Base-by-base conservation (phyloP, 129 eudicot species). In the Pulicaria dysenterica region DNA sequence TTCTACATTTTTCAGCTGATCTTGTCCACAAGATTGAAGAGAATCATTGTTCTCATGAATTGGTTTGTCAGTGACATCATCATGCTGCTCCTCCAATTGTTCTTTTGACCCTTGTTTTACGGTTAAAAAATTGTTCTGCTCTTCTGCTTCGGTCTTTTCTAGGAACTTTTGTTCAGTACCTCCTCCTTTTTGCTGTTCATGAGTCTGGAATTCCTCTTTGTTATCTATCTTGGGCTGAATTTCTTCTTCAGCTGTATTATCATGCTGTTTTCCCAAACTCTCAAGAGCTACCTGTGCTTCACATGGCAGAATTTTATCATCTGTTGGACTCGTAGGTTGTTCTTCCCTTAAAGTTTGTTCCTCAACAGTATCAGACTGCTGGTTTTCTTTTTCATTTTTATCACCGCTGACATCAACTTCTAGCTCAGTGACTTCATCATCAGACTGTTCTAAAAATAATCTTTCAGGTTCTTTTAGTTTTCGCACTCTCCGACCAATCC, bases 401-500 rank as follows among this genome's bases (percentile, higher is more conserved):
- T 45, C 56, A 54, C 46, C 73, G 51, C 39, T 19, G 38, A 24
- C 51, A 64, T 34, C n/a, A 40, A 44, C 71, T 62, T 63, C 78
- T 40, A 24, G 42, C 42, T 14, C 78, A 62, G 14, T 17, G 44
- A 73, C 71, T 1, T 73, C 19, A 51, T 62, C 79, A 50, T 53
- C 73, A 75, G 38, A 75, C 58, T 42, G 17, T 13, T 9, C 43
- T 4, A 36, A 9, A 57, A 45, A 47, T 46, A 56, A 37, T 56
- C 11, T 42, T 13, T 15, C 42, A 36, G 24, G 41, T 49, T 15
- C 65, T 53, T 36, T 36, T 36, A 44, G 42, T 17, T 64, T 65
- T 16, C 48, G 48, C 43, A 68, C 73, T 64, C 79, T 6, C 19
- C 73, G 79, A 64, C 79, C 79, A 54, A 75, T 64, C 73, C 73